phyloP scores from a whole-genome alignment of 768 basidiomycete species.

The Leccinum longicurvipes region DNA sequence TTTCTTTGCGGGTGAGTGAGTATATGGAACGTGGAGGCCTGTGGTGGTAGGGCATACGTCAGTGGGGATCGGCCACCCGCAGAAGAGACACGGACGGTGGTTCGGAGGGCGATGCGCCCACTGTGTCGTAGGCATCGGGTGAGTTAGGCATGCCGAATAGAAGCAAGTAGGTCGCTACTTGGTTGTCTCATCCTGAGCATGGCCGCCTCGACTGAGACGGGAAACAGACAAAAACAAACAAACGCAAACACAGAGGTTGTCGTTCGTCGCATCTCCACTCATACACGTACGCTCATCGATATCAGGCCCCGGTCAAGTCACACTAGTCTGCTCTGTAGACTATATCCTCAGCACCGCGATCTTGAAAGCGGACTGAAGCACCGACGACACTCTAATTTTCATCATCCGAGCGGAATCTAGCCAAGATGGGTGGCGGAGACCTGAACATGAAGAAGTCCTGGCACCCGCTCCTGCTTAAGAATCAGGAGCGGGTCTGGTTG shows the following conservation, averaged over 20 bases:
- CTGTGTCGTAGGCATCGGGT: conserved; percentile 28
- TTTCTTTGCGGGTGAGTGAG: conserved; percentile 77
- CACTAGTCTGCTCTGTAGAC: no score
- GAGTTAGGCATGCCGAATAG: conserved; percentile 36
- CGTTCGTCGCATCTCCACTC: no score
- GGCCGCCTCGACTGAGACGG: not conserved
- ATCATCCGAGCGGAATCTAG: conserved; percentile 18
- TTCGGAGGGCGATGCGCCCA: conserved; percentile 28
- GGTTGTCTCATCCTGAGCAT: conserved; percentile 6
- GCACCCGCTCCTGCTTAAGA: conserved; percentile 97
- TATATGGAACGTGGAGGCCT: conserved; percentile 82
- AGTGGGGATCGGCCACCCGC: conserved; percentile 7
- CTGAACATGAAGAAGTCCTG: conserved; percentile 99
- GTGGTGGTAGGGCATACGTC: conserved; percentile 19
- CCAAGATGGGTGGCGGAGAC: conserved; percentile 97
- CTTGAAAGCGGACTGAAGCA: no score
- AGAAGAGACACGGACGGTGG: conserved; percentile 29
- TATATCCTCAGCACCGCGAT: no score
- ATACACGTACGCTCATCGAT: no score
- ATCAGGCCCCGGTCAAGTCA: no score
- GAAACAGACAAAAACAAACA: conserved; percentile 24
- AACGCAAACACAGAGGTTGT: conserved; percentile 26
- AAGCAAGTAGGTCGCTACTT: conserved; percentile 1
- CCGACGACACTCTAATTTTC: not conserved
- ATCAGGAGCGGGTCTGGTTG: conserved; percentile 99